Evolutionary conservation across 352 stramenopile genomes (phyloP).

Genomic region (Pythium oligandrum): DNA sequence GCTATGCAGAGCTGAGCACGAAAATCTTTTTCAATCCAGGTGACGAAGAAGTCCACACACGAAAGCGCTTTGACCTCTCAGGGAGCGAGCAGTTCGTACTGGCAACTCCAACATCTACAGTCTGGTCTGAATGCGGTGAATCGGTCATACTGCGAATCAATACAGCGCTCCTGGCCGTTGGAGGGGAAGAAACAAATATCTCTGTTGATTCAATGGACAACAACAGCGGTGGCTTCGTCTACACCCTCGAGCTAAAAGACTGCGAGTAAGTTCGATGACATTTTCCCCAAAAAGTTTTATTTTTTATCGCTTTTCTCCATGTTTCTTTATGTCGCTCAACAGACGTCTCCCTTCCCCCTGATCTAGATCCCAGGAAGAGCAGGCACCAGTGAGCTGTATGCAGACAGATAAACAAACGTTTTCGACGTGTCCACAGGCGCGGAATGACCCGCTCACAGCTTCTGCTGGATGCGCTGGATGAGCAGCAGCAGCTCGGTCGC

Average conservation of each 20-base stretch:
- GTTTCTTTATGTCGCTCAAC: too few relatives aligned
- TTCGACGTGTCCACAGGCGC: too few relatives aligned
- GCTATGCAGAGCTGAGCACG: constrained; percentile 10
- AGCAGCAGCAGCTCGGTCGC: constrained; percentile 62
- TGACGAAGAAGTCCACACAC: constrained; percentile 2
- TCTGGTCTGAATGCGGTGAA: constrained; percentile 23
- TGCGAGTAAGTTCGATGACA: too few relatives aligned
- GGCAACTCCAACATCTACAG: constrained; percentile 3
- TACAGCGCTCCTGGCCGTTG: constrained; percentile 21
- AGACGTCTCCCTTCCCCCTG: too few relatives aligned
- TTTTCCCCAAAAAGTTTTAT: too few relatives aligned
- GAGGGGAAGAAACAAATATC: background rate
- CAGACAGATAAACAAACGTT: too few relatives aligned
- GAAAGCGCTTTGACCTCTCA: constrained; percentile 16
- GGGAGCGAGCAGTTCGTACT: constrained; percentile 14
- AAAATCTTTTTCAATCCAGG: constrained; percentile 20
- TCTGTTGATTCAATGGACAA: too few relatives aligned
- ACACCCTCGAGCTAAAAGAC: too few relatives aligned
- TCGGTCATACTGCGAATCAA: constrained; percentile 22
- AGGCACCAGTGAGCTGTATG: too few relatives aligned
- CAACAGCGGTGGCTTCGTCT: too few relatives aligned
- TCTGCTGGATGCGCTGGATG: constrained; percentile 29
- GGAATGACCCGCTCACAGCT: constrained; percentile 3
- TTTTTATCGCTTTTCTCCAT: too few relatives aligned
- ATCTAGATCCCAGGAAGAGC: too few relatives aligned